These are phyloP conservation scores for Rhodomyrtus psidioides DNA, from an alignment of 441 rosid genomes.

Conservation along the genomic window DNA sequence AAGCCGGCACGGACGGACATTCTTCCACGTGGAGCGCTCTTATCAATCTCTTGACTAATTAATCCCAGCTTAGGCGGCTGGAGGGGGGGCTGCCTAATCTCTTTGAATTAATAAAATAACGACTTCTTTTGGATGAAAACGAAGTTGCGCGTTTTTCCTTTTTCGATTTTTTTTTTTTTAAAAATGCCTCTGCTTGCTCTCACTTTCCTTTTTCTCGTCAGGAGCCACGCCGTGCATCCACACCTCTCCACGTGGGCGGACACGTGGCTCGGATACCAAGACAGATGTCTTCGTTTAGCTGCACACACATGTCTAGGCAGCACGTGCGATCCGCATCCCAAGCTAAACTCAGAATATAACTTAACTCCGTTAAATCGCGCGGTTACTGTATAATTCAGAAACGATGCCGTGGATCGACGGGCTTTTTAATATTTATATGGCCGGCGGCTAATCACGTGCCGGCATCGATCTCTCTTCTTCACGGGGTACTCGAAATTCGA, in stretches of 20 bases:
- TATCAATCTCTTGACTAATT: neutral
- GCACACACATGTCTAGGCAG: constrained; percentile 9
- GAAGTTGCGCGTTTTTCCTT: too few species aligned
- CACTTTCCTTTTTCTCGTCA: too few species aligned
- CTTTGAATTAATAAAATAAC: neutral
- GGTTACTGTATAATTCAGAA: neutral
- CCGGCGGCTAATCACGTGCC: neutral
- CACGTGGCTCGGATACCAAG: constrained; percentile 45
- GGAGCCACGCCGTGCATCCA: neutral
- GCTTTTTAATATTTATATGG: neutral
- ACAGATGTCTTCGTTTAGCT: constrained; percentile 24
- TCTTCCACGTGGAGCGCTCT: neutral
- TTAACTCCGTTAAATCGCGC: neutral
- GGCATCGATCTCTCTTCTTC: neutral
- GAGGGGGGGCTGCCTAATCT: neutral
- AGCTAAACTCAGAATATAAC: neutral
- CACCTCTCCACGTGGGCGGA: constrained; percentile 39
- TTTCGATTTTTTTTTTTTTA: too few species aligned
- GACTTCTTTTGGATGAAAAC: neutral
- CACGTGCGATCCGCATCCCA: constrained; percentile 33
- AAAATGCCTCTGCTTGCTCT: neutral
- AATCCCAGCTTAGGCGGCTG: neutral
- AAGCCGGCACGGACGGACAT: neutral
- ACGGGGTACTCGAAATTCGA: neutral
- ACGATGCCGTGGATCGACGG: neutral